Evolutionary conservation across 2,329 filamentous ascomycete genomes (phyloP).

Genomic region (Westerdykella aurantiaca): DNA sequence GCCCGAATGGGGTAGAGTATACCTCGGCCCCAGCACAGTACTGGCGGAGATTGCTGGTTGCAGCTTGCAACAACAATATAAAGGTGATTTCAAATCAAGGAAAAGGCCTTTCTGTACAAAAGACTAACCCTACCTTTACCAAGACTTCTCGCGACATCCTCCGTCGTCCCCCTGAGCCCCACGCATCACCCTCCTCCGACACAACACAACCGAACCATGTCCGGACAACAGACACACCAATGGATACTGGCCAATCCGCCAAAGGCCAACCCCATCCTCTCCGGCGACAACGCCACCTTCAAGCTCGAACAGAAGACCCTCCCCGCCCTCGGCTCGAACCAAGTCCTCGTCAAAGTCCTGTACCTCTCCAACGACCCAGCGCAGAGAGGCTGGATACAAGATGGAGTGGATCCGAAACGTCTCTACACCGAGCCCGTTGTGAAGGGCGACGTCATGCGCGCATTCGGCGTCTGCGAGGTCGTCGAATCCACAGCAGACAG

Average conservation of each 20-base stretch:
- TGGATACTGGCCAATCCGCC: slow-evolving; percentile 43
- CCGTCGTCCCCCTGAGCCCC: not conserved
- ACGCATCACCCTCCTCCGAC: not conserved
- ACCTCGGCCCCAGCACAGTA: not conserved
- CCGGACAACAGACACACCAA: slow-evolving; percentile 35
- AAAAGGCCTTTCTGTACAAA: not conserved
- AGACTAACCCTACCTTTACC: not conserved
- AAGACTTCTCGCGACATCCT: not conserved
- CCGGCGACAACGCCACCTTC: slow-evolving; percentile 38
- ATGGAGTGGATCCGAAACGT: slow-evolving; percentile 36
- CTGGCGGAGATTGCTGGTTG: not conserved
- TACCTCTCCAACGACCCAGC: slow-evolving; percentile 51
- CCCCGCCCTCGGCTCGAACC: slow-evolving; percentile 32
- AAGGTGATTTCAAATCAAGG: not conserved
- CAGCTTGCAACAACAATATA: not conserved
- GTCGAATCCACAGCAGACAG: slow-evolving; percentile 51
- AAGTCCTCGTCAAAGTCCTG: slow-evolving; percentile 44
- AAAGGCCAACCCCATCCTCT: slow-evolving; percentile 28
- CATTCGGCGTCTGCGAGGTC: slow-evolving; percentile 55
- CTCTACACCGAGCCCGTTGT: slow-evolving; percentile 45
- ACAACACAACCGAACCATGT: slow-evolving; percentile 15
- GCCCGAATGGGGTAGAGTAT: no score
- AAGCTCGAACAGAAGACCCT: slow-evolving; percentile 33
- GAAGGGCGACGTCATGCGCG: slow-evolving; percentile 55
- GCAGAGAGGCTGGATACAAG: slow-evolving; percentile 48